Percentiles rank a stretch among this genome's conserved stretches.
phyloP scores from a whole-genome alignment of 768 basidiomycete genomes.

The Leccinum variicolor region DNA sequence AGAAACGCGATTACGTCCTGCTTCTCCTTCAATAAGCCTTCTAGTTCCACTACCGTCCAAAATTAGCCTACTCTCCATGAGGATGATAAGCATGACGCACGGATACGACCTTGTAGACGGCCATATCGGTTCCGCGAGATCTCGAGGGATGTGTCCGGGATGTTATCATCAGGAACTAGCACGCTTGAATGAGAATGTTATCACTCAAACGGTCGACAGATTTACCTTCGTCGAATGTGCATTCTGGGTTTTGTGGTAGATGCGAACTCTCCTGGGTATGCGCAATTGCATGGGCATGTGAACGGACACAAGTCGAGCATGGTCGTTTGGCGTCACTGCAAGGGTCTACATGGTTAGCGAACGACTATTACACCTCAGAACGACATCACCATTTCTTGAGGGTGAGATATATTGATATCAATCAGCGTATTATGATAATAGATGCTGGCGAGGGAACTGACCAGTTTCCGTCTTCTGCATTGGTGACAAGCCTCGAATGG shows the following conservation, averaged over 20 bases:
- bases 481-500: constrained; percentile 40
- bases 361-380: neutral
- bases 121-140: constrained; percentile 61
- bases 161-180: constrained; percentile 38
- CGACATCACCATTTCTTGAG: constrained; percentile 57
- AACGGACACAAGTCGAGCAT: constrained; percentile 74
- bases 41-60: constrained; percentile 56
- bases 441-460: constrained; percentile 31
- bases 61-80: constrained; percentile 2
- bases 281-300: constrained; percentile 64
- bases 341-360: neutral
- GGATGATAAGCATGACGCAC: constrained; percentile 37
- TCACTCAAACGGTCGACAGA: neutral
- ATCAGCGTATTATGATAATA: constrained; percentile 15
- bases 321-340: constrained; percentile 71
- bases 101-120: constrained; percentile 62
- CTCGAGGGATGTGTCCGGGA: constrained; percentile 35
- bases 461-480: constrained; percentile 73
- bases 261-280: constrained; percentile 57
- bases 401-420: neutral
- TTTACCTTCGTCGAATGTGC: constrained; percentile 73
- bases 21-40: constrained; percentile 60
- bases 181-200: neutral
- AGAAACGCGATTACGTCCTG: constrained; percentile 26
- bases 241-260: constrained; percentile 57